Conservation (phyloP, 257 asterid species). For the Solanum lignicaule region DNA sequence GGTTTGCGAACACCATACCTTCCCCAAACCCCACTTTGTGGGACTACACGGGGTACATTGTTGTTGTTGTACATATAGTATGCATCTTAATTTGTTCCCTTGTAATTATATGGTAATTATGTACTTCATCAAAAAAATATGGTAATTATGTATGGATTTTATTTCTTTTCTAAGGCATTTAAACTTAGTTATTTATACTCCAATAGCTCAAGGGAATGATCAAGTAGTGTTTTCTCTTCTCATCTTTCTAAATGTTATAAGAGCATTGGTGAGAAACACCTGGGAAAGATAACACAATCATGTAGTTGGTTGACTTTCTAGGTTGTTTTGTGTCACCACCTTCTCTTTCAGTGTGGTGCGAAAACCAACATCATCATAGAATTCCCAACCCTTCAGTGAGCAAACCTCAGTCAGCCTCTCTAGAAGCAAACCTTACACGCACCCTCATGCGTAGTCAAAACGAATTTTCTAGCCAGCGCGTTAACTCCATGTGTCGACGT, state of each 20-base stretch:
- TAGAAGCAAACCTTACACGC: background rate
- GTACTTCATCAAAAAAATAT: too few relatives aligned
- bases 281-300: background rate
- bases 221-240: background rate
- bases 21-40: background rate
- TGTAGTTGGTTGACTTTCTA: background rate
- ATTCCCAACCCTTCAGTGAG: background rate
- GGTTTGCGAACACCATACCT: background rate
- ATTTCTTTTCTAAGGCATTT: background rate
- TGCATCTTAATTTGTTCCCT: background rate
- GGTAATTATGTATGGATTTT: background rate
- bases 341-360: background rate
- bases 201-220: background rate
- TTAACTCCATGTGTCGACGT: background rate
- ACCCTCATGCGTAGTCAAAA: background rate
- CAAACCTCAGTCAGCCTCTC: background rate
- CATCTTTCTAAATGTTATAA: background rate
- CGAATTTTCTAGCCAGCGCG: background rate
- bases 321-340: background rate
- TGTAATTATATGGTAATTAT: background rate
- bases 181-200: background rate
- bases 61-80: background rate
- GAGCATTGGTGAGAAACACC: background rate
- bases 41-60: background rate
- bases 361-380: background rate